Evolutionary conservation across 2,329 filamentous ascomycete genomes (phyloP).

Genomic region (Venturia oleaginea): DNA sequence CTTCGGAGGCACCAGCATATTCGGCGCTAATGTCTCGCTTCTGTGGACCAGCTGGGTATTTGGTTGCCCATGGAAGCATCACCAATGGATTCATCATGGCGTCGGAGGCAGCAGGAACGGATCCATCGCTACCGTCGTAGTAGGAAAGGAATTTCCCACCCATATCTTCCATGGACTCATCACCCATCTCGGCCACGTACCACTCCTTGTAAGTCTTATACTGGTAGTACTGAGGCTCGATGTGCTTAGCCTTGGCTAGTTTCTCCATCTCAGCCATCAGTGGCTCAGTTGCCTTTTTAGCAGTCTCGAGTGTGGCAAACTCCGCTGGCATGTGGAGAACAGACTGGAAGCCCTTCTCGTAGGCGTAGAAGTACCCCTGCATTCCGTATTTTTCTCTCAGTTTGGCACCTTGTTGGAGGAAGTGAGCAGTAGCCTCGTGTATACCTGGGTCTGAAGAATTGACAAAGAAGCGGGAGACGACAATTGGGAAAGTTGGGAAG

Average conservation of each 20-base stretch:
- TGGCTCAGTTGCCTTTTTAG: constrained; percentile 7
- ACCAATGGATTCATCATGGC: constrained; percentile 13
- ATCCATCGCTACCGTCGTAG: constrained; percentile 12
- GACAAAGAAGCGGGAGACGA: constrained; percentile 13
- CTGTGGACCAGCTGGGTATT: not conserved
- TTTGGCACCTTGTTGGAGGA: constrained; percentile 11
- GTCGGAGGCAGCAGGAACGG: constrained; percentile 3
- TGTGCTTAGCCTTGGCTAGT: constrained; percentile 6
- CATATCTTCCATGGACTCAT: constrained; percentile 12
- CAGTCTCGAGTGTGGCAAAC: constrained; percentile 6
- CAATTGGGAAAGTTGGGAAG: constrained; percentile 12
- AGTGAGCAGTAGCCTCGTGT: constrained; percentile 7
- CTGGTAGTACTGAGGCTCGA: constrained; percentile 8
- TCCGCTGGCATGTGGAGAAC: constrained; percentile 12
- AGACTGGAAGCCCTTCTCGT: constrained; percentile 12
- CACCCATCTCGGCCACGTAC: constrained; percentile 13
- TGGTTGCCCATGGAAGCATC: constrained; percentile 11
- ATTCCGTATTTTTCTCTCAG: constrained; percentile 11
- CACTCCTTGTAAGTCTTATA: constrained; percentile 15
- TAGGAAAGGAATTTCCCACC: constrained; percentile 12
- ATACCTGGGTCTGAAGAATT: constrained; percentile 8
- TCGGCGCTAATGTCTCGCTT: constrained; percentile 8
- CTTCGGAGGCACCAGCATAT: not conserved
- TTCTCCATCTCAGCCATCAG: constrained; percentile 12
- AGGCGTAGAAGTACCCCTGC: constrained; percentile 13